A percentile compares a stretch with the other conserved stretches of the same genome.
These are phyloP conservation scores for Prosopis cineraria DNA, from an alignment of 306 rosid genomes.

Conservation along the genomic window DNA sequence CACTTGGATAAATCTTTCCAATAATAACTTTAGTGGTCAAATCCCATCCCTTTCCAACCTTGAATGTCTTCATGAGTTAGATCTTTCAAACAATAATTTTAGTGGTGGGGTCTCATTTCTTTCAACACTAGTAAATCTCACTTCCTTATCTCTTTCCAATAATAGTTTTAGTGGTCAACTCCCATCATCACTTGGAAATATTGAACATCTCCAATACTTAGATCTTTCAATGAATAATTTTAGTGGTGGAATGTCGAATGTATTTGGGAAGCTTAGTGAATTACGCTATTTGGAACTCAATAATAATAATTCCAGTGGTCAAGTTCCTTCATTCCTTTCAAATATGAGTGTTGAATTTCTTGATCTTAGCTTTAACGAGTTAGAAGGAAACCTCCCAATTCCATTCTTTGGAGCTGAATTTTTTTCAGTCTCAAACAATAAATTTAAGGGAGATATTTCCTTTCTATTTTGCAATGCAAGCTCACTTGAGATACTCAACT, in stretches of 20 bases:
- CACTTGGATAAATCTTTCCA: background rate
- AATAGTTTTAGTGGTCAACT: too few species aligned
- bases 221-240: background rate
- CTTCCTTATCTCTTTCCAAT: too few species aligned
- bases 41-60: too few species aligned
- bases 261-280: background rate
- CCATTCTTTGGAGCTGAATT: background rate
- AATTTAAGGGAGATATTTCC: background rate
- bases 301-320: background rate
- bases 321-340: background rate
- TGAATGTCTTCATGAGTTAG: too few species aligned
- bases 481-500: background rate
- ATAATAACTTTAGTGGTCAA: too few species aligned
- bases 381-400: background rate
- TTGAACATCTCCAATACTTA: rapidly evolving
- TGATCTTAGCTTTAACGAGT: too few species aligned
- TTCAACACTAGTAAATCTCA: background rate
- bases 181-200: too few species aligned
- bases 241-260: background rate
- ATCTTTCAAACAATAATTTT: too few species aligned
- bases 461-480: background rate
- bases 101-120: background rate
- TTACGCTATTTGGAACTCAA: background rate
- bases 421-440: background rate
- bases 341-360: background rate